These are phyloP conservation scores for Candida vartiovaarae DNA, from an alignment of 805 yeast genomes.

Conservation along the genomic window DNA sequence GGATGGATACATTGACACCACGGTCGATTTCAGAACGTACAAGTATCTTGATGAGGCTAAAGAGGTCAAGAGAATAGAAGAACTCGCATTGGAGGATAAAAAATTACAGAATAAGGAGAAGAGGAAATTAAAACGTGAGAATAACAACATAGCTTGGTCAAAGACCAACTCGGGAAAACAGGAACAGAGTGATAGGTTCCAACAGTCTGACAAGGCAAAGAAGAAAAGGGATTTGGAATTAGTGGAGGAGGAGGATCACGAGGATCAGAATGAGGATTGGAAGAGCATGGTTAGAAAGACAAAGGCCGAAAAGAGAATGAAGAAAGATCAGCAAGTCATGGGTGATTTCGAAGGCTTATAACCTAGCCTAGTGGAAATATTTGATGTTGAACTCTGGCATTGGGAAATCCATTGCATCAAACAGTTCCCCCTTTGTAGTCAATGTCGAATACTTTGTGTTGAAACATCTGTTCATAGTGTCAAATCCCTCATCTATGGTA, in stretches of 20 bases:
- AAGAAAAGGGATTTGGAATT: conserved; percentile 45
- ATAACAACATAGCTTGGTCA: conserved; percentile 23
- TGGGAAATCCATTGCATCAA: conserved; percentile 10
- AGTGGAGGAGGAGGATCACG: conserved; percentile 39
- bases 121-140: conserved; percentile 25
- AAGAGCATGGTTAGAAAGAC: conserved; percentile 66
- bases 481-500: conserved; percentile 7
- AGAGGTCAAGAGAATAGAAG: conserved; percentile 56
- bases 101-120: conserved; percentile 18
- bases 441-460: conserved; percentile 5
- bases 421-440: conserved; percentile 9
- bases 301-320: conserved; percentile 46
- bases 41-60: conserved; percentile 56
- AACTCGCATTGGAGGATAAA: conserved; percentile 39
- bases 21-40: conserved; percentile 36
- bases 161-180: conserved; percentile 40
- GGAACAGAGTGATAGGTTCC: conserved; percentile 44
- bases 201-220: conserved; percentile 30
- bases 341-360: conserved; percentile 58
- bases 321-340: conserved; percentile 31
- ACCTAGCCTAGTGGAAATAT: conserved; percentile 6
- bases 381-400: conserved; percentile 13
- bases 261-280: conserved; percentile 68
- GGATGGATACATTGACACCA: conserved; percentile 68
- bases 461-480: conserved; percentile 12